phyloP scores from a whole-genome alignment of 2,329 filamentous ascomycete genomes.

The Berkeleyomyces basicola region DNA sequence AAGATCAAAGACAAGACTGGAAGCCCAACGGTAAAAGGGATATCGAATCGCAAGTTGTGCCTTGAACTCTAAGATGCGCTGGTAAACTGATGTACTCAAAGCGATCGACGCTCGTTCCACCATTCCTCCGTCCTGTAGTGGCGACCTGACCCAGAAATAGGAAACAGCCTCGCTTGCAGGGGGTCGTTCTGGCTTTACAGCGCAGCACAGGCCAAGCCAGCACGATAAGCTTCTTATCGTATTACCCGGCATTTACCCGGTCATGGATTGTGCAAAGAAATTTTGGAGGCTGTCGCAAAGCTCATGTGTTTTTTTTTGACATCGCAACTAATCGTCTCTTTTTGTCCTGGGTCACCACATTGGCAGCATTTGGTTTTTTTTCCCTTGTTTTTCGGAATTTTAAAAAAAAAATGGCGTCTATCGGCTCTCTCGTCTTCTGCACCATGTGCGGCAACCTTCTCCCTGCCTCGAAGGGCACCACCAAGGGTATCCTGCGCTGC shows the following conservation, averaged over 20 bases:
- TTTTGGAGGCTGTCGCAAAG: conserved; percentile 4
- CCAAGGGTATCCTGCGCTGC: conserved; percentile 62
- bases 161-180: conserved; percentile 13
- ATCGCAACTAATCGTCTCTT: not conserved
- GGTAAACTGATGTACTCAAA: not conserved
- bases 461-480: conserved; percentile 60
- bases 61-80: not conserved
- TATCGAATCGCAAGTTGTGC: not conserved
- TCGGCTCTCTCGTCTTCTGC: conserved; percentile 86
- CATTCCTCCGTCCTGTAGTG: not conserved
- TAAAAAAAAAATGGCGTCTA: conserved; percentile 54
- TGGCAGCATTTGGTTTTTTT: conserved; percentile 1
- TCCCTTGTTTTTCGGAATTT: not conserved
- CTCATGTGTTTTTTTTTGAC: too few relatives aligned
- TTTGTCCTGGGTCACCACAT: not conserved
- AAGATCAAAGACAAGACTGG: conserved; percentile 1
- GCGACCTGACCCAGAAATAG: not conserved
- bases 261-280: not conserved
- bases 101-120: conserved; percentile 1
- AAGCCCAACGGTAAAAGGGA: not conserved
- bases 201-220: not conserved
- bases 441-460: conserved; percentile 82
- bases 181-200: not conserved
- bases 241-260: conserved; percentile 1
- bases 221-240: conserved; percentile 11